These are phyloP conservation scores for Pseudopyrenochaeta lycopersici DNA, from an alignment of 2,329 filamentous ascomycete species.

Conservation along the genomic window DNA sequence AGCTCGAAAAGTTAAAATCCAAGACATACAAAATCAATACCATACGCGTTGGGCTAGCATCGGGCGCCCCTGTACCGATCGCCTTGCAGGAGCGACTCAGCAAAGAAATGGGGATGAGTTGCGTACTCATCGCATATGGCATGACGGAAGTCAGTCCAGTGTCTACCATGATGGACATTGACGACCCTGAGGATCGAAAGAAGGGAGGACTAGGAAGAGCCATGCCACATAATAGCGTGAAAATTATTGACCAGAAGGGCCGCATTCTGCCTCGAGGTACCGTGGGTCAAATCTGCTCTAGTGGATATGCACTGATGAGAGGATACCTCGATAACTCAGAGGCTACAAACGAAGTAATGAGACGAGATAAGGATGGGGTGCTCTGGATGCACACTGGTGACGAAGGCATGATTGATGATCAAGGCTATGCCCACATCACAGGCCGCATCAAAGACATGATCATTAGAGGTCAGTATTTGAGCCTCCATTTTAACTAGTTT, in stretches of 20 bases:
- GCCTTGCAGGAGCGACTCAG: neutral
- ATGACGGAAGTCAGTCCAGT: constrained; percentile 79
- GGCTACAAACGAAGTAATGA: constrained; percentile 75
- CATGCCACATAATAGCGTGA: constrained; percentile 75
- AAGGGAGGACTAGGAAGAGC: constrained; percentile 77
- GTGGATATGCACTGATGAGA: constrained; percentile 75
- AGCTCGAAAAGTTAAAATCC: neutral
- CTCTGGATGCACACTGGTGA: constrained; percentile 46
- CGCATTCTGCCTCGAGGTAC: constrained; percentile 71
- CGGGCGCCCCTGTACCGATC: constrained; percentile 1
- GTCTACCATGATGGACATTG: constrained; percentile 79
- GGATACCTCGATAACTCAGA: constrained; percentile 71
- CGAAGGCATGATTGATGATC: constrained; percentile 41
- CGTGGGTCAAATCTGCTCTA: constrained; percentile 77
- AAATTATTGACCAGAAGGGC: constrained; percentile 75
- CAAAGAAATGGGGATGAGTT: neutral
- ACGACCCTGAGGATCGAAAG: constrained; percentile 71
- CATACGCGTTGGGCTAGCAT: neutral
- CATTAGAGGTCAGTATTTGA: constrained; percentile 64
- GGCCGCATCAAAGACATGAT: constrained; percentile 81
- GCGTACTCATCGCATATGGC: constrained; percentile 64
- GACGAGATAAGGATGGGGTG: constrained; percentile 67
- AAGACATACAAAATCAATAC: constrained; percentile 2
- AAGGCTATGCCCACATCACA: constrained; percentile 72
- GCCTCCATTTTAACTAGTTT: too few relatives aligned